Conservation (phyloP, 202 grass and related monocot species). For the Sporobolus alterniflorus region DNA sequence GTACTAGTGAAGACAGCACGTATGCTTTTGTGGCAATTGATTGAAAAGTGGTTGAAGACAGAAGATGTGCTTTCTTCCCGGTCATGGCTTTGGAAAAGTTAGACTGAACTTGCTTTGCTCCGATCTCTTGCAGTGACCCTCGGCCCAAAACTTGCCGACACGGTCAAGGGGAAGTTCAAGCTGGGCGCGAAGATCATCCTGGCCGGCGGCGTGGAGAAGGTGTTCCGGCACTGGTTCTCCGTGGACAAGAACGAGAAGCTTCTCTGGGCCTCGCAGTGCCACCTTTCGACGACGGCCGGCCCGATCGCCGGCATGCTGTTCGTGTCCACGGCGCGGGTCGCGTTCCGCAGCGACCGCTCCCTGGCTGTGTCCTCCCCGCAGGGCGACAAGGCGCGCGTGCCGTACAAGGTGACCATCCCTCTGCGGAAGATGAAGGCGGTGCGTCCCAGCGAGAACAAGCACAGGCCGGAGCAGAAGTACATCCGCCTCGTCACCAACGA, state of each 20-base stretch:
- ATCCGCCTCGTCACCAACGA: constrained; percentile 72
- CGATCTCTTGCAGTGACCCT: constrained; percentile 58
- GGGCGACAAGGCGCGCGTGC: constrained; percentile 46
- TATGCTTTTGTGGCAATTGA: background rate
- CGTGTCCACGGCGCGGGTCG: constrained; percentile 66
- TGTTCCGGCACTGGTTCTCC: constrained; percentile 75
- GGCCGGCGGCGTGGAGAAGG: constrained; percentile 84
- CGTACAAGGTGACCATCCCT: constrained; percentile 89
- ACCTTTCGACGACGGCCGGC: constrained; percentile 81
- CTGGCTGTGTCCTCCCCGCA: constrained; percentile 36
- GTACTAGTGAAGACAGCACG: background rate
- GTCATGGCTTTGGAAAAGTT: background rate
- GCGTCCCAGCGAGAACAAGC: constrained; percentile 59
- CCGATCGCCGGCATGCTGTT: constrained; percentile 89
- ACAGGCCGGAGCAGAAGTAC: constrained; percentile 82
- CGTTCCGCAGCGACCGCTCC: constrained; percentile 67
- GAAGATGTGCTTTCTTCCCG: background rate
- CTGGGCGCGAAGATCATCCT: constrained; percentile 63
- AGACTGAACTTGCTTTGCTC: constrained; percentile 23
- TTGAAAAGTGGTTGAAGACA: background rate
- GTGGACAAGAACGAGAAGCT: constrained; percentile 74
- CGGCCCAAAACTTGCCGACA: constrained; percentile 65
- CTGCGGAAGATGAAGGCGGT: constrained; percentile 58
- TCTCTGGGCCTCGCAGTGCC: constrained; percentile 74
- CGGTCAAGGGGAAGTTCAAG: constrained; percentile 74